phyloP scores from a whole-genome alignment of 2,329 filamentous ascomycete species.

The Periconia digitata region DNA sequence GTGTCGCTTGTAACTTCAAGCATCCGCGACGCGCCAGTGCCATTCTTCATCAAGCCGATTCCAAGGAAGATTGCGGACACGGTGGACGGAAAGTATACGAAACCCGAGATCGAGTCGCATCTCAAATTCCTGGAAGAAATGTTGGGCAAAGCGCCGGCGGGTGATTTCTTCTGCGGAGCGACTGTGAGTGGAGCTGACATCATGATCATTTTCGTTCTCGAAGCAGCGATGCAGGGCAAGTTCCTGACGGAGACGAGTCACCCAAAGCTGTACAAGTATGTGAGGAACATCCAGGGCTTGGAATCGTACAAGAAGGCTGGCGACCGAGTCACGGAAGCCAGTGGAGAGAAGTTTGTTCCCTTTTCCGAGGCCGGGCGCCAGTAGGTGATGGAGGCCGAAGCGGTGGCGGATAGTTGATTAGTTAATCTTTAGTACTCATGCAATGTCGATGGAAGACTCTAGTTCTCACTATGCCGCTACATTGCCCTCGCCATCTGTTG shows the following conservation, averaged over 20 bases:
- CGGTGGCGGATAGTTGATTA: background rate
- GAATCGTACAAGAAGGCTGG: slow-evolving; percentile 52
- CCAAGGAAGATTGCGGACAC: slow-evolving; percentile 57
- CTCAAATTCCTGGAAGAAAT: slow-evolving; percentile 56
- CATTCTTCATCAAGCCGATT: slow-evolving; percentile 70
- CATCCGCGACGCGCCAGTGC: slow-evolving; percentile 57
- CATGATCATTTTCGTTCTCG: slow-evolving; percentile 55
- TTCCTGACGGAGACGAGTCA: slow-evolving; percentile 47
- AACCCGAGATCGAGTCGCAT: slow-evolving; percentile 51
- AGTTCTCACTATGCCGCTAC: no score
- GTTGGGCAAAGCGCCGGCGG: slow-evolving; percentile 49
- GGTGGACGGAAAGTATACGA: slow-evolving; percentile 46
- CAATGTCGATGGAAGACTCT: no score
- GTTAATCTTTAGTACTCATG: no score
- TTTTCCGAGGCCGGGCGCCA: slow-evolving; percentile 25
- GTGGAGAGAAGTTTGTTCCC: slow-evolving; percentile 38
- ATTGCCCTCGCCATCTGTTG: no score
- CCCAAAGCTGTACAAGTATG: slow-evolving; percentile 51
- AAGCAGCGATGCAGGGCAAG: slow-evolving; percentile 43
- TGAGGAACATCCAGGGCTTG: slow-evolving; percentile 47
- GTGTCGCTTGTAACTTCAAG: slow-evolving; percentile 62
- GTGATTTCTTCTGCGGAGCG: slow-evolving; percentile 54
- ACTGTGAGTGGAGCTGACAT: slow-evolving; percentile 56
- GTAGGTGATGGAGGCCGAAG: background rate
- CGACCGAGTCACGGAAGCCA: slow-evolving; percentile 52